phyloP scores from a whole-genome alignment of 2,329 filamentous ascomycete species.

The Tolypocladium tropicale region DNA sequence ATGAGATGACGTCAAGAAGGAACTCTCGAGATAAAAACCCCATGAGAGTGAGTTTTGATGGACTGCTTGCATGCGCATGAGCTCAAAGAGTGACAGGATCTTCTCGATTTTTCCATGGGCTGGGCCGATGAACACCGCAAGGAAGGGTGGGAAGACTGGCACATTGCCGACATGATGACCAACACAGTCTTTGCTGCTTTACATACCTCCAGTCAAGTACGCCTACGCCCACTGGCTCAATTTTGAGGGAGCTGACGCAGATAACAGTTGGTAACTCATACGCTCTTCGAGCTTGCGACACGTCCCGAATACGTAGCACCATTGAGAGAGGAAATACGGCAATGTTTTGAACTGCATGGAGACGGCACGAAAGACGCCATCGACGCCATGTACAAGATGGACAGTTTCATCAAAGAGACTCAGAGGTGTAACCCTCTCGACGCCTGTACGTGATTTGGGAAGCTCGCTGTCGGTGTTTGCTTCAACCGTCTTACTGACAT shows the following conservation, averaged over 20 bases:
- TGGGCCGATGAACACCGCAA: slow-evolving; percentile 4
- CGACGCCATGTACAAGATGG: slow-evolving; percentile 6
- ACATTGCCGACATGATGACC: slow-evolving; percentile 5
- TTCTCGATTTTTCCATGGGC: slow-evolving; percentile 5
- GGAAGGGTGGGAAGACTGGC: slow-evolving; percentile 1
- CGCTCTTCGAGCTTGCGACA: slow-evolving; percentile 7
- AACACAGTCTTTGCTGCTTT: slow-evolving; percentile 6
- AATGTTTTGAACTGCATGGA: slow-evolving; percentile 5
- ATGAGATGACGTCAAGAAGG: slow-evolving; percentile 4
- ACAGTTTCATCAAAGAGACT: slow-evolving; percentile 10
- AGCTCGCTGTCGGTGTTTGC: neutral
- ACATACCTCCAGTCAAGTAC: slow-evolving; percentile 8
- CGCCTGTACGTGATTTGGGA: slow-evolving; percentile 1
- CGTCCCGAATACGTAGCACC: slow-evolving; percentile 4
- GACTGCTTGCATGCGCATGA: neutral
- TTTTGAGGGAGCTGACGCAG: neutral
- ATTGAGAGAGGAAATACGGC: slow-evolving; percentile 5
- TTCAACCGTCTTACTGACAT: neutral
- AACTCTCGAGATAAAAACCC: slow-evolving; percentile 1
- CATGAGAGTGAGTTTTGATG: slow-evolving; percentile 2
- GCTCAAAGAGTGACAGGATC: neutral
- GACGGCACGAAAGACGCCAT: slow-evolving; percentile 3
- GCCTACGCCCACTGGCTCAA: neutral
- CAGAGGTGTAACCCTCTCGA: slow-evolving; percentile 8
- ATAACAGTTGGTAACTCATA: slow-evolving; percentile 2